Conservation (phyloP, 73 alveolate species). For the Uronychia setigera region DNA sequence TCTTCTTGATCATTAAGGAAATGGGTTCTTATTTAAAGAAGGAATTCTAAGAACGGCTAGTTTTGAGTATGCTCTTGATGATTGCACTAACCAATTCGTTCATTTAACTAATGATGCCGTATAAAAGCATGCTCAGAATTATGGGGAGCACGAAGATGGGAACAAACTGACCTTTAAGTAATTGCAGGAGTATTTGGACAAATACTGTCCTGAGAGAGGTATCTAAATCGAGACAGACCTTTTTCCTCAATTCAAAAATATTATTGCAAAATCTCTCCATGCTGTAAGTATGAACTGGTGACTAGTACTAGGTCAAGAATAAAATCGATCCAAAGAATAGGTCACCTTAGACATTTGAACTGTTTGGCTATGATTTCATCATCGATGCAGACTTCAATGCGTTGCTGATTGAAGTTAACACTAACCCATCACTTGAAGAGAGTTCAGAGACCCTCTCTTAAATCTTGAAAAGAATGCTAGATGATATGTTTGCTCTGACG, state of each 20-base stretch:
- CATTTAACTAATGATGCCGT: conserved; percentile 82
- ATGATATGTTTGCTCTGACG: conserved; percentile 75
- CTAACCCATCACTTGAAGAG: conserved; percentile 83
- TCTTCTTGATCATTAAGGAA: conserved; percentile 47
- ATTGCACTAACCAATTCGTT: conserved; percentile 58
- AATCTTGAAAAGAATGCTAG: conserved; percentile 70
- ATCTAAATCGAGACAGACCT: conserved; percentile 7
- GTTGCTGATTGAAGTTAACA: conserved; percentile 82
- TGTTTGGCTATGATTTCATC: conserved; percentile 80
- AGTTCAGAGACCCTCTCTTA: conserved; percentile 53
- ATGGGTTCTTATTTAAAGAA: conserved; percentile 68
- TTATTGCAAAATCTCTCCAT: conserved; percentile 4
- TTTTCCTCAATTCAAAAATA: conserved; percentile 28
- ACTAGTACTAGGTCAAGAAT: conserved; percentile 22
- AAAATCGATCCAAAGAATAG: conserved; percentile 63
- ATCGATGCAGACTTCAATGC: conserved; percentile 62
- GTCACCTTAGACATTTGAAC: conserved; percentile 68
- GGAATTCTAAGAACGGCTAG: conserved; percentile 77
- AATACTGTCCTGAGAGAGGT: conserved; percentile 5
- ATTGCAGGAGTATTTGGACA: conserved; percentile 55
- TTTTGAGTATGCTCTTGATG: conserved; percentile 44
- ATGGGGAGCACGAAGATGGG: conserved; percentile 72
- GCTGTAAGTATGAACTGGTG: conserved; percentile 19
- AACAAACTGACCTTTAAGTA: conserved; percentile 73
- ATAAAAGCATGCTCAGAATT: conserved; percentile 71